Conservation (phyloP, 1,284 basidiomycete genomes). For the Coniferiporia sulphurascens region DNA sequence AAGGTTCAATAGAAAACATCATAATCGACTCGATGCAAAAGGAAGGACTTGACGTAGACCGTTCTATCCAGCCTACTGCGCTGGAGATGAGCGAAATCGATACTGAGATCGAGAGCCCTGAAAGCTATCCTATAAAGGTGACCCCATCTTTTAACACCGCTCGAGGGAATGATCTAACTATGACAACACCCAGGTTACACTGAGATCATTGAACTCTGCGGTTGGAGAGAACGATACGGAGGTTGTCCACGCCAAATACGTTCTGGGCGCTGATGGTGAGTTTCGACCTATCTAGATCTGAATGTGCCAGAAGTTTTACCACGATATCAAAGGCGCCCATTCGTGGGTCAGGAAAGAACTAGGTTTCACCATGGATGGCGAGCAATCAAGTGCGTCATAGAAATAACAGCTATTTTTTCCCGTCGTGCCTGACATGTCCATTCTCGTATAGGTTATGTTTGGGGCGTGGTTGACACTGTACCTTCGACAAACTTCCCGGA, state of each 20-base stretch:
- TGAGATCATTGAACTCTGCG: conserved; percentile 29
- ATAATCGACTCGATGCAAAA: conserved; percentile 58
- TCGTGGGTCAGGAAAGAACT: conserved; percentile 74
- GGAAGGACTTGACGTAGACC: conserved; percentile 52
- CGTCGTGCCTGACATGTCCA: not conserved
- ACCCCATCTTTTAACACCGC: conserved; percentile 15
- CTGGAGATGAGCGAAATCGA: conserved; percentile 38
- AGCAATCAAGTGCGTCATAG: conserved; percentile 49
- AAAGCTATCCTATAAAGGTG: conserved; percentile 56
- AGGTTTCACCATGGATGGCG: conserved; percentile 72
- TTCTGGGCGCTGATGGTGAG: conserved; percentile 50
- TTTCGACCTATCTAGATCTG: not conserved
- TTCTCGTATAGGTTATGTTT: conserved; percentile 50
- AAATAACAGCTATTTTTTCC: conserved; percentile 12
- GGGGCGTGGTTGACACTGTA: conserved; percentile 73
- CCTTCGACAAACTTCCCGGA: conserved; percentile 79
- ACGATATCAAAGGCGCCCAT: conserved; percentile 43
- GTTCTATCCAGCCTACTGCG: conserved; percentile 50
- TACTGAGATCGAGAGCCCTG: conserved; percentile 36
- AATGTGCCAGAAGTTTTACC: not conserved
- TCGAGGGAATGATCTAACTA: conserved; percentile 6
- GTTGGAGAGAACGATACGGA: conserved; percentile 34
- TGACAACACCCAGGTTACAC: conserved; percentile 32
- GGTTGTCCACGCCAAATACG: conserved; percentile 47
- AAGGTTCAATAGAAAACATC: conserved; percentile 67